Conservation (phyloP, 2,329 filamentous ascomycete species). For the Periconia sp. region DNA sequence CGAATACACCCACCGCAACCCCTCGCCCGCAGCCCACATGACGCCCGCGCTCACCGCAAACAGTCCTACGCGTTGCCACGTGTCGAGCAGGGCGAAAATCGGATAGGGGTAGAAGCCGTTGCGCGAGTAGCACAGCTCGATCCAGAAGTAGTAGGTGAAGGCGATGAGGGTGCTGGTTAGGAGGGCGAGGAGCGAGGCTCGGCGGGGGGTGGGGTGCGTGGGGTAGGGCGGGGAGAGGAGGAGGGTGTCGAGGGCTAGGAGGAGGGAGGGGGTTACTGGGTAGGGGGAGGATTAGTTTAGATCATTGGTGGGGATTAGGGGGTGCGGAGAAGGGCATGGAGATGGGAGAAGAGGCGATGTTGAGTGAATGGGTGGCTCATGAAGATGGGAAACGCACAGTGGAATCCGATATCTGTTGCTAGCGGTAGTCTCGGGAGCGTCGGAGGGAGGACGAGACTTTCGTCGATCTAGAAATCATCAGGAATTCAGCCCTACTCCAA, state of each 20-base stretch:
- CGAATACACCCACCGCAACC: conserved; percentile 73
- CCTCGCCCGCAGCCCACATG: conserved; percentile 73
- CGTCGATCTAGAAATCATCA: conserved; percentile 23
- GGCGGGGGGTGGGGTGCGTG: conserved; percentile 55
- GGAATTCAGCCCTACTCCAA: not conserved
- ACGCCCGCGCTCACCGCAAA: conserved; percentile 73
- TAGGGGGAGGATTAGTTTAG: no score
- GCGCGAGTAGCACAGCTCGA: conserved; percentile 71
- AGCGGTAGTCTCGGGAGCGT: conserved; percentile 45
- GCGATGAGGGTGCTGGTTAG: conserved; percentile 64
- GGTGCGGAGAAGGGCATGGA: no score
- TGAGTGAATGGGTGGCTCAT: not conserved
- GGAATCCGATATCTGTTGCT: conserved; percentile 54
- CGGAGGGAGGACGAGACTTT: conserved; percentile 15
- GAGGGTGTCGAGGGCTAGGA: conserved; percentile 69
- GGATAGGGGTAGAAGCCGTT: conserved; percentile 87
- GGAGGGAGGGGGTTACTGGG: conserved; percentile 61
- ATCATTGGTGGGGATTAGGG: no score
- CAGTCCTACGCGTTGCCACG: conserved; percentile 68
- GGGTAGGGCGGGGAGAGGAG: conserved; percentile 73
- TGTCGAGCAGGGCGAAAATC: conserved; percentile 73
- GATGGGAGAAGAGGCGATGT: conserved; percentile 32
- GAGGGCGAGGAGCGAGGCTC: conserved; percentile 63
- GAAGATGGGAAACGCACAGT: conserved; percentile 20
- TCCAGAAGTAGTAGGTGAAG: conserved; percentile 77